Base-by-base conservation (phyloP, 2,329 filamentous ascomycete genomes). In the Teratosphaeria epicoccoides region DNA sequence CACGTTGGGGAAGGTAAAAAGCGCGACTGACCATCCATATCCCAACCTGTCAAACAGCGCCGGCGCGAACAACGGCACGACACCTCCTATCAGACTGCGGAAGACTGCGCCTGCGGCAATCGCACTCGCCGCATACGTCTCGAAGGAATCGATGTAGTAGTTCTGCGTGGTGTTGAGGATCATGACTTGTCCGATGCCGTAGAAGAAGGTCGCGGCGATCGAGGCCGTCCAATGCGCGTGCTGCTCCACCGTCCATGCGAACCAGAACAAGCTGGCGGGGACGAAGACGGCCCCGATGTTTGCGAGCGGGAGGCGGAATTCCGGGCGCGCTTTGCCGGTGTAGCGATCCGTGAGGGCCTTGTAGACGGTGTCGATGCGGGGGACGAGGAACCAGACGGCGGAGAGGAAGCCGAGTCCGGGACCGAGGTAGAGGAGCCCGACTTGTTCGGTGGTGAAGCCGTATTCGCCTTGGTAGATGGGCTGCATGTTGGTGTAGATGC, bases 161-260 rank as follows among this genome's bases (percentile, higher is more conserved):
- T 79, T 79, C 49, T 79, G 76, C 14, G 75, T 74, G 11, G 68
- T 69, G 51, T 78, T 78, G 50, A 78, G 63, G 25, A 77, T 76
- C 57, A 75, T 72, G 10, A 79, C 73, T 51, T 78, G 75, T 2
- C 76, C 75, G 17, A 77, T 68, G 11, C 75, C 76, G 55, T 76
- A 77, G 61, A 73, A 74, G 56, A 71, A 74, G 0, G 71, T 75
- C 2, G 68, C 63, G 0, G 67, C 59, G 28, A 74, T 70, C 4
- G 69, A 65, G 1, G 66, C 68, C 25, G 66, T 58, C 72, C 72
- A 76, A 49, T 71, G 71, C 2, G 58, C 60, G 25, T 70, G 65
- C 17, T 59, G 63, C 47, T 74, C 61, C 0, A 74, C 70, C 0
- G 70, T 65, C 73, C 73, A 75, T 0, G 68, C 69, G 52, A 70